Evolutionary conservation across 345 rosid species (phyloP), one percentile per base, ranked within the genome.

Genomic region (Turritis glabra): DNA sequence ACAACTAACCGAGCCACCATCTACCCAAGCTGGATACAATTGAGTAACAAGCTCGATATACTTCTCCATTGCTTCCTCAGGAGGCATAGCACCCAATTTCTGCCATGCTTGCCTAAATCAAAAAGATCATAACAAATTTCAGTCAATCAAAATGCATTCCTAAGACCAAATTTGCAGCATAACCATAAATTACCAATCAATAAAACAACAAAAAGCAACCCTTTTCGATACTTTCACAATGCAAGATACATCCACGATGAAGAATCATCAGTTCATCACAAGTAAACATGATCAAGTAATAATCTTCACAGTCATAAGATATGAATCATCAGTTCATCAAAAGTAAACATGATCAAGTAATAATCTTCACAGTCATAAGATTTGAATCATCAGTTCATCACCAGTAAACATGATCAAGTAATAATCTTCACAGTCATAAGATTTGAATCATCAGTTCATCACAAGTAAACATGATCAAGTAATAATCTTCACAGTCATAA

Each of bases 61-160:
- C 77, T 85, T 89, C 85, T 86, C 87, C 97, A 90, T 95, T 0
- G 99, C 98, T 61, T 90, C 99, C 71, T 95, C 99, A 43, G 98
- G 86, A 33, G 99, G 92, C 97, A 95, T 84, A 57, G 91, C 92
- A 77, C 99, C 99, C 82, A 95, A 76, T 76, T 95, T 90, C 75
- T 90, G 85, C 99, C 99, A 95, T 44, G 98, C 98, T 81, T 90
- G 90, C 99, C 99, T 95, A 73, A 30, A 38, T 72, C 65, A 55
- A 6, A 1, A 75, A 73, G 23, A 38, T 72, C 65, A 55, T 4
- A 1, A 75, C 52, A 47, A 43, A n/a, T 64, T 25, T 40, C 53
- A 61, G 60, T 51, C 56, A 43, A 19, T 57, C 25, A 67, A 58
- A 75, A 15, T n/a, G 1, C 38, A 64, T 1, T 26, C 41, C 33